These are phyloP conservation scores for Primulina eburnea DNA, from an alignment of 257 asterid species.

Conservation along the genomic window DNA sequence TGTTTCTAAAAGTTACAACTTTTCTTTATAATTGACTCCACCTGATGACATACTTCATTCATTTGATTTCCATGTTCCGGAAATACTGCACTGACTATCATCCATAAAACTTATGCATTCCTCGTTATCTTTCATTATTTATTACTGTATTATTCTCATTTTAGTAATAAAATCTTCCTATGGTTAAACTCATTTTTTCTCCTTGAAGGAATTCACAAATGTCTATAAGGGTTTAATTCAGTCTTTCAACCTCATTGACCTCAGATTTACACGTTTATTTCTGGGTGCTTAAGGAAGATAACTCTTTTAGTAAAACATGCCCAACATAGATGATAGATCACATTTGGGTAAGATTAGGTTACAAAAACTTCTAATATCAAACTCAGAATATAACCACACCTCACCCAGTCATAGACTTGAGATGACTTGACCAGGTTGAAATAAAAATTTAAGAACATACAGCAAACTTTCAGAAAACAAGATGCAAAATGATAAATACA, in stretches of 20 bases:
- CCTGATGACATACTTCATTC: no score
- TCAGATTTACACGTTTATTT: background rate
- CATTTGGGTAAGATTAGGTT: no score
- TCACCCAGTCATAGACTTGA: background rate
- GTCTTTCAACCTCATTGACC: background rate
- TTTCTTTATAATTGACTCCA: no score
- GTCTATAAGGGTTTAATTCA: background rate
- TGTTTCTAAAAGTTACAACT: no score
- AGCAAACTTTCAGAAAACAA: background rate
- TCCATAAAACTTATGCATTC: background rate
- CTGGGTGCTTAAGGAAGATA: background rate
- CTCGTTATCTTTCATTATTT: background rate
- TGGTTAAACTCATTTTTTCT: slow-evolving; percentile 1
- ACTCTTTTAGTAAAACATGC: background rate
- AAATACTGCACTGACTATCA: background rate
- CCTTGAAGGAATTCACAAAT: background rate
- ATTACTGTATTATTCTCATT: background rate
- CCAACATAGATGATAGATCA: no score
- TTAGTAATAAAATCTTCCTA: background rate
- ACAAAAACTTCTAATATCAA: no score
- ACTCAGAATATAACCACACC: background rate
- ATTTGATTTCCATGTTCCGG: background rate
- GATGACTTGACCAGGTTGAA: background rate
- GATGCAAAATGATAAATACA: background rate
- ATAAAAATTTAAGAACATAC: no score